Percentiles rank a stretch among this genome's conserved stretches.
Conservation (phyloP, 2,329 filamentous ascomycete genomes). For the Amesomyces nigricolor region DNA sequence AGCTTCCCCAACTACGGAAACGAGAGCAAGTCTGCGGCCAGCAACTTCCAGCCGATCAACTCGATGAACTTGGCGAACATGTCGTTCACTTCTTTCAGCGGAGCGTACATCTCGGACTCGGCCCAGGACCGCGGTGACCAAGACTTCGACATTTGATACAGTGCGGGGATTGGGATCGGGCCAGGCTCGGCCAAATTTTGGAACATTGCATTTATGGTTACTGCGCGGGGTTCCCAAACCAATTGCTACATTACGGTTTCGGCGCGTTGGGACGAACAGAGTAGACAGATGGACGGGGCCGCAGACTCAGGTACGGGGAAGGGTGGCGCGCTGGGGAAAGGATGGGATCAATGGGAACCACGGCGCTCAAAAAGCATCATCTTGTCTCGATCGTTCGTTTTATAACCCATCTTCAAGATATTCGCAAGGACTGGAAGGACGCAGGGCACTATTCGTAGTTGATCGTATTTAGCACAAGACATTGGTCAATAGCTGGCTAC, state of each 20-base stretch:
- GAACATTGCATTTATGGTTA: constrained; percentile 3
- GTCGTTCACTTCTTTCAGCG: constrained; percentile 17
- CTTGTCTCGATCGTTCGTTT: constrained; percentile 11
- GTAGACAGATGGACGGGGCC: neutral
- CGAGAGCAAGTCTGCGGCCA: constrained; percentile 18
- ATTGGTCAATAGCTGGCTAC: constrained; percentile 20
- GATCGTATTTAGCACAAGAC: constrained; percentile 15
- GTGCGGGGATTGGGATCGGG: neutral
- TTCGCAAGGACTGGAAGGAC: constrained; percentile 8
- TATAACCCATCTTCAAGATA: constrained; percentile 15
- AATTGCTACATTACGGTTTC: constrained; percentile 4
- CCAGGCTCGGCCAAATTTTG: neutral
- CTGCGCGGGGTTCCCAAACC: constrained; percentile 3
- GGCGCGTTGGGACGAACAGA: neutral
- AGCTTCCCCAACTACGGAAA: constrained; percentile 16
- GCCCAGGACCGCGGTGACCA: constrained; percentile 14
- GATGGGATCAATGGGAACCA: neutral
- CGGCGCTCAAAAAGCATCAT: constrained; percentile 11
- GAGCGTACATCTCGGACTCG: constrained; percentile 14
- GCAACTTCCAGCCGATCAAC: constrained; percentile 19
- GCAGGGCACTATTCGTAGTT: constrained; percentile 6
- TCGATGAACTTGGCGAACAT: constrained; percentile 19
- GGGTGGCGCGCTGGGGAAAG: neutral
- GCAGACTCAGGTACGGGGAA: neutral
- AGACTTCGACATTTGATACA: constrained; percentile 21